Percentiles rank a stretch among this genome's conserved stretches.
Conservation (phyloP, 352 stramenopile species). For the Pilasporangium apinafurcum region DNA sequence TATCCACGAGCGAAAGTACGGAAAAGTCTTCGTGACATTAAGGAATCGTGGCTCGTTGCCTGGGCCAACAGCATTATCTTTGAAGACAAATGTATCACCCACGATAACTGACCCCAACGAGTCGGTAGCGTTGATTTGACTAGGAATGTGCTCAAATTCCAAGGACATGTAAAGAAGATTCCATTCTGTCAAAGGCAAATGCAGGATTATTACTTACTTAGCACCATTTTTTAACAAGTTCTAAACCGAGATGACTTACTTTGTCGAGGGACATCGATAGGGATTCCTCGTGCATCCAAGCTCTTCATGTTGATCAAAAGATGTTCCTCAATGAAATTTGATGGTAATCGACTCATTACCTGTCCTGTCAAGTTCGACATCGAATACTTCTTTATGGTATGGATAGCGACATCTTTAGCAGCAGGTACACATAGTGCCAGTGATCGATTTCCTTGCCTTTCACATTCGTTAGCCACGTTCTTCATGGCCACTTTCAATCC, state of each 20-base stretch:
- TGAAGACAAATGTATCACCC: slow-evolving; percentile 47
- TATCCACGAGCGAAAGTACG: slow-evolving; percentile 62
- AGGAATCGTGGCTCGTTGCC: slow-evolving; percentile 15
- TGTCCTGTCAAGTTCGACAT: slow-evolving; percentile 11
- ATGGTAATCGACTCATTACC: slow-evolving; percentile 7
- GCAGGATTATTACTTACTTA: background rate
- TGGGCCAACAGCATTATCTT: background rate
- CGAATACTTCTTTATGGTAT: slow-evolving; percentile 8
- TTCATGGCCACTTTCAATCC: slow-evolving; percentile 20
- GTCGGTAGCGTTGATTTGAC: slow-evolving; percentile 8
- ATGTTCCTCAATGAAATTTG: slow-evolving; percentile 28
- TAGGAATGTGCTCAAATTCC: slow-evolving; percentile 26
- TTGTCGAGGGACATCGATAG: slow-evolving; percentile 5
- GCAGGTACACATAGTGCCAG: slow-evolving; percentile 15
- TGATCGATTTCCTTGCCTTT: slow-evolving; percentile 2
- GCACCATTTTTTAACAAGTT: too few species aligned
- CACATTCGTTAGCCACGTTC: slow-evolving; percentile 5
- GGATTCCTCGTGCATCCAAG: slow-evolving; percentile 34
- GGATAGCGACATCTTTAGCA: slow-evolving; percentile 11
- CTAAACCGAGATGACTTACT: too few species aligned
- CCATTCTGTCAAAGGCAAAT: slow-evolving; percentile 27
- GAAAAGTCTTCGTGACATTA: slow-evolving; percentile 47
- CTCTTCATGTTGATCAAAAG: slow-evolving; percentile 26
- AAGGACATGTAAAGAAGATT: slow-evolving; percentile 49
- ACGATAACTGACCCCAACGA: slow-evolving; percentile 43